Conservation (phyloP, 495 filamentous ascomycete species). For the Hyphodiscus hymeniophilus region DNA sequence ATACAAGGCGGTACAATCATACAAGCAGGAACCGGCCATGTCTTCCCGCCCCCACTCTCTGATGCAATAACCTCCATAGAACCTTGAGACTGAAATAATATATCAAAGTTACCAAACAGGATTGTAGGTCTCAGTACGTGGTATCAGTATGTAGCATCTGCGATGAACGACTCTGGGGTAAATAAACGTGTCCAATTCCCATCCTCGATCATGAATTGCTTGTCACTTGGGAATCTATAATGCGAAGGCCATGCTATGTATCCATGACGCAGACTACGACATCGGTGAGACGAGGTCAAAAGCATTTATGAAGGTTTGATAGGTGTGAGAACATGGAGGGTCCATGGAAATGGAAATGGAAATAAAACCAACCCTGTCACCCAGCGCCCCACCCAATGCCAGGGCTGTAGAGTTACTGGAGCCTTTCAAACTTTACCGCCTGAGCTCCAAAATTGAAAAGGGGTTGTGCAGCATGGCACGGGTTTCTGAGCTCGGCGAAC, state of each 20-base stretch:
- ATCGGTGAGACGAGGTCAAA: slow-evolving; percentile 13
- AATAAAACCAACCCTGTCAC: too few relatives aligned
- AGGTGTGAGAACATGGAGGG: too few relatives aligned
- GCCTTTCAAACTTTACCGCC: too few relatives aligned
- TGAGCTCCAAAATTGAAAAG: too few relatives aligned
- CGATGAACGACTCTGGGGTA: slow-evolving; percentile 21
- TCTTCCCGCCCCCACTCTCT: slow-evolving; percentile 22
- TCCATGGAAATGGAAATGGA: too few relatives aligned
- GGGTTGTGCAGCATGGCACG: too few relatives aligned
- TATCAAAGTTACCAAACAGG: slow-evolving; percentile 25
- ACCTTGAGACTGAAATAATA: slow-evolving; percentile 24
- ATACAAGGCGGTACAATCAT: slow-evolving; percentile 19
- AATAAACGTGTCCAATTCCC: slow-evolving; percentile 22
- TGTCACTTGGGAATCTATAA: slow-evolving; percentile 30
- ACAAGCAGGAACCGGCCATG: slow-evolving; percentile 25
- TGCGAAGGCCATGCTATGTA: slow-evolving; percentile 50
- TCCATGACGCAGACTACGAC: slow-evolving; percentile 50
- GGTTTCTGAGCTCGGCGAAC: too few relatives aligned
- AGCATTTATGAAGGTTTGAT: slow-evolving; percentile 8
- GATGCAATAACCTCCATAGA: slow-evolving; percentile 26
- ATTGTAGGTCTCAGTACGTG: slow-evolving; percentile 26
- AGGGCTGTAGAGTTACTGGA: too few relatives aligned
- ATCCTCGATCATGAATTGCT: slow-evolving; percentile 26
- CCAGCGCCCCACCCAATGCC: too few relatives aligned
- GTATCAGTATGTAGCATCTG: too few relatives aligned